Evolutionary conservation across 805 yeast species (phyloP).

Genomic region (Metschnikowia santaceciliae): DNA sequence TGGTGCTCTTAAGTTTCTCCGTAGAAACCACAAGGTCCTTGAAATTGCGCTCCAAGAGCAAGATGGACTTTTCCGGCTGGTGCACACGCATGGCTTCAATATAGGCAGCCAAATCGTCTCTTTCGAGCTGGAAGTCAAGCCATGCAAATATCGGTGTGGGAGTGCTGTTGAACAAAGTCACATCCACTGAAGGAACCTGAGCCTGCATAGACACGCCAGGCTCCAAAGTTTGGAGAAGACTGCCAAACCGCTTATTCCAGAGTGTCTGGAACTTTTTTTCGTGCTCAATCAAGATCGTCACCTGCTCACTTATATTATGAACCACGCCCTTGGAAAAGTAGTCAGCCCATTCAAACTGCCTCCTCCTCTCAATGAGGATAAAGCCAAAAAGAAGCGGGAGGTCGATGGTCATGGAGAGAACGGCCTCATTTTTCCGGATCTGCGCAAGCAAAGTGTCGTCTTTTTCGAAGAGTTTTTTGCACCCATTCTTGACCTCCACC

Average conservation of each 20-base stretch:
- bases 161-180: constrained; percentile 13
- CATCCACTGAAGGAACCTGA: constrained; percentile 22
- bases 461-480: constrained; percentile 17
- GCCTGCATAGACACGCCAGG: constrained; percentile 11
- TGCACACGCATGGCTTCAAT: constrained; percentile 26
- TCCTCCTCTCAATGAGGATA: constrained; percentile 56
- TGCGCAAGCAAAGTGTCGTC: constrained; percentile 1
- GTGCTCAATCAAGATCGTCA: constrained; percentile 52
- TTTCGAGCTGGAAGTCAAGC: constrained; percentile 32
- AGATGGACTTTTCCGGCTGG: constrained; percentile 29
- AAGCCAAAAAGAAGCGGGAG: constrained; percentile 70
- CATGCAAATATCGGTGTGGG: constrained; percentile 22
- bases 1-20: constrained; percentile 32
- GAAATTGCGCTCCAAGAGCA: constrained; percentile 41
- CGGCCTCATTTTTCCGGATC: constrained; percentile 33
- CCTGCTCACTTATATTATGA: constrained; percentile 49
- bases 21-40: constrained; percentile 43
- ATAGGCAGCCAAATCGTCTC: constrained; percentile 31
- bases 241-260: constrained; percentile 65
- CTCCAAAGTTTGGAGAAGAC: constrained; percentile 26
- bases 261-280: constrained; percentile 52
- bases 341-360: constrained; percentile 57
- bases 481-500: constrained; percentile 30
- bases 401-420: constrained; percentile 50
- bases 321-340: constrained; percentile 38